Base-by-base conservation (phyloP, 1,139 yeast species). In the Suhomyces bribrorum region DNA sequence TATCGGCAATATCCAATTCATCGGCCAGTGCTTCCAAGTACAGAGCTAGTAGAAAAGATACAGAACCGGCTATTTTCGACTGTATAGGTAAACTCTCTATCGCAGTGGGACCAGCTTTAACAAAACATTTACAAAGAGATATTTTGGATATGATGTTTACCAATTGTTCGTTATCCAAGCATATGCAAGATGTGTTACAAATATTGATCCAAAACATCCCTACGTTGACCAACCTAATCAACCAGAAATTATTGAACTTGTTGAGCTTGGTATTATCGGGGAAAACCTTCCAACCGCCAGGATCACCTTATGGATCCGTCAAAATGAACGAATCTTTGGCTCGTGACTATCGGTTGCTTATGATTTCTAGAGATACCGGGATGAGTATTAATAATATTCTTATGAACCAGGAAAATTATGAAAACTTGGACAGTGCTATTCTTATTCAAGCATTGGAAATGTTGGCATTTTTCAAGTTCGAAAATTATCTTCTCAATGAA, bases 51-150 rank as follows among this genome's bases (percentile, higher is more conserved):
- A 73, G 85, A 47, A 83, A 80, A 53, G 92, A 85, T 36, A 83
- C 86, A 30, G 96, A 88, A 49, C 85, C 89, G 0, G 90, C 96
- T 0, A 81, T 92, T 15, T 92, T 90, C 53, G 89, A 86, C 50
- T 92, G 97, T 57, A 76, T 92, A 35, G 88, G 95, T 0, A 86
- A 87, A 63, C 67, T 92, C 34, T 90, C 96, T 0, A 75, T 77
- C 16, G 95, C 97, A 0, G 89, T 90, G 9, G 97, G 97, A 0
- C 95, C 96, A n/a, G 95, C 96, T 1, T 69, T 92, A 38, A 86
- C 97, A 0, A 90, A 90, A 56, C 92, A 88, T 56, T 68, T 92
- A 45, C 92, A 89, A 48, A 75, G 84, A 46, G 95, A 88, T 52
- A 77, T 90, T 16, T 66, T 92, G 41, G 94, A 85, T 48, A 73